Conservation (phyloP, 2,329 filamentous ascomycete genomes). For the Aureobasidium subglaciale region DNA sequence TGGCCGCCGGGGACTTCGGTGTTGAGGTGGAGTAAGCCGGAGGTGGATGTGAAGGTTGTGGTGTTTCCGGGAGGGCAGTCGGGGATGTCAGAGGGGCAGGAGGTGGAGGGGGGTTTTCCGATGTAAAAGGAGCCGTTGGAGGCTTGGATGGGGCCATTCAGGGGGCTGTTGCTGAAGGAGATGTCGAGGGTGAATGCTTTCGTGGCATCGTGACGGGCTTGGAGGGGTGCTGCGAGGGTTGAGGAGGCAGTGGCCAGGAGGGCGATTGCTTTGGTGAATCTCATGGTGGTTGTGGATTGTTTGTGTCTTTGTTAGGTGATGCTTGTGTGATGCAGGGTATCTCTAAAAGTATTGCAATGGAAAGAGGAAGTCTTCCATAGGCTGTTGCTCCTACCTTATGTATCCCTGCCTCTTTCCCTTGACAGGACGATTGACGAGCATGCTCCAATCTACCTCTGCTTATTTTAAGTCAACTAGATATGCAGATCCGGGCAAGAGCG, state of each 20-base stretch:
- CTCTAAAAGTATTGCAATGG: no score
- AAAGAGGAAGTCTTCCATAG: not conserved
- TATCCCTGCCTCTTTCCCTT: not conserved
- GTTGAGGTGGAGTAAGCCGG: slow-evolving; percentile 19
- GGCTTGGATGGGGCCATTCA: slow-evolving; percentile 21
- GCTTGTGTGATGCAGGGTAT: no score
- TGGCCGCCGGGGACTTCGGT: slow-evolving; percentile 26
- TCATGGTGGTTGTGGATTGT: not conserved
- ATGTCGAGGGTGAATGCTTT: slow-evolving; percentile 13
- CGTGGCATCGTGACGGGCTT: slow-evolving; percentile 8
- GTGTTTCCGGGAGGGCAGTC: slow-evolving; percentile 20
- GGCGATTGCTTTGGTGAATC: not conserved
- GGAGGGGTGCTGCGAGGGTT: slow-evolving; percentile 6
- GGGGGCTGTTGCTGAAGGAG: slow-evolving; percentile 13
- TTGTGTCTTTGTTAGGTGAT: not conserved
- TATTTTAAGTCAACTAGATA: not conserved
- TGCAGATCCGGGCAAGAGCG: slow-evolving; percentile 6
- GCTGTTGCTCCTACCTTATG: not conserved
- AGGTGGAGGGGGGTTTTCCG: slow-evolving; percentile 24
- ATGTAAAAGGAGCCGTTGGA: slow-evolving; percentile 24
- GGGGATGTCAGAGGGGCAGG: slow-evolving; percentile 24
- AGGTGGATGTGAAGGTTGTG: slow-evolving; percentile 18
- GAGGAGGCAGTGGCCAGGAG: not conserved
- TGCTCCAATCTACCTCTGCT: not conserved
- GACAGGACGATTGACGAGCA: not conserved